A percentile compares a stretch with the other conserved stretches of the same genome.
These are phyloP conservation scores for Lactifluus subvellereus DNA, from an alignment of 768 basidiomycete genomes.

Conservation along the genomic window DNA sequence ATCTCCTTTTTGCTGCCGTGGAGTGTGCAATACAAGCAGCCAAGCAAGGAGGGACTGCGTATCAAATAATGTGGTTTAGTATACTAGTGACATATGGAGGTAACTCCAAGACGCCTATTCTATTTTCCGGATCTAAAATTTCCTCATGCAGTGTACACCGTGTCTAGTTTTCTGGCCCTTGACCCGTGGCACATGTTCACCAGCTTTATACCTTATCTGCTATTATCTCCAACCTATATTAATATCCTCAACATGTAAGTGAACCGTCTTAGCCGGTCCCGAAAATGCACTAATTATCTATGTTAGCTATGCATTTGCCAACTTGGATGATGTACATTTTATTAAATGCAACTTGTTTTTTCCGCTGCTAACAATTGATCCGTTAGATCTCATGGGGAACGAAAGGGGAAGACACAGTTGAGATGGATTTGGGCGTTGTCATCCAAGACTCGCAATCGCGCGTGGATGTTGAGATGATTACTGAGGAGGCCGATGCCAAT, in stretches of 20 bases:
- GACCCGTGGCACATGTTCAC: slow-evolving; percentile 98
- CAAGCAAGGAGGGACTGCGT: slow-evolving; percentile 55
- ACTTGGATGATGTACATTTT: slow-evolving; percentile 69
- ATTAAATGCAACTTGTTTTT: slow-evolving; percentile 12
- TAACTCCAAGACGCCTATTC: slow-evolving; percentile 30
- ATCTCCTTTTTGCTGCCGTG: slow-evolving; percentile 79
- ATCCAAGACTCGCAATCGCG: slow-evolving; percentile 73
- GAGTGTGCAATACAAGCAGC: slow-evolving; percentile 72
- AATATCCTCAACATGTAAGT: slow-evolving; percentile 72
- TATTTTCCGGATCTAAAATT: background rate
- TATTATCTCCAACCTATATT: slow-evolving; percentile 78
- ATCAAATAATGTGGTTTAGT: slow-evolving; percentile 77
- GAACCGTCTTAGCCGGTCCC: background rate
- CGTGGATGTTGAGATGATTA: slow-evolving; percentile 83
- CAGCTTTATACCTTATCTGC: slow-evolving; percentile 81
- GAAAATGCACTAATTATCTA: slow-evolving; percentile 17
- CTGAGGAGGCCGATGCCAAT: slow-evolving; percentile 77
- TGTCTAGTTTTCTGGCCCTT: slow-evolving; percentile 74
- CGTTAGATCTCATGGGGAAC: slow-evolving; percentile 88
- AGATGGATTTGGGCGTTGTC: slow-evolving; percentile 78
- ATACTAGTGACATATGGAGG: slow-evolving; percentile 81
- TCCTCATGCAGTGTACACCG: slow-evolving; percentile 53
- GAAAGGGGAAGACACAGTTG: slow-evolving; percentile 74
- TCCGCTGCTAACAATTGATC: slow-evolving; percentile 1
- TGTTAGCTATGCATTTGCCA: slow-evolving; percentile 74